Base-by-base conservation (phyloP, 139 green algal species). In the Choricystis sp. region DNA sequence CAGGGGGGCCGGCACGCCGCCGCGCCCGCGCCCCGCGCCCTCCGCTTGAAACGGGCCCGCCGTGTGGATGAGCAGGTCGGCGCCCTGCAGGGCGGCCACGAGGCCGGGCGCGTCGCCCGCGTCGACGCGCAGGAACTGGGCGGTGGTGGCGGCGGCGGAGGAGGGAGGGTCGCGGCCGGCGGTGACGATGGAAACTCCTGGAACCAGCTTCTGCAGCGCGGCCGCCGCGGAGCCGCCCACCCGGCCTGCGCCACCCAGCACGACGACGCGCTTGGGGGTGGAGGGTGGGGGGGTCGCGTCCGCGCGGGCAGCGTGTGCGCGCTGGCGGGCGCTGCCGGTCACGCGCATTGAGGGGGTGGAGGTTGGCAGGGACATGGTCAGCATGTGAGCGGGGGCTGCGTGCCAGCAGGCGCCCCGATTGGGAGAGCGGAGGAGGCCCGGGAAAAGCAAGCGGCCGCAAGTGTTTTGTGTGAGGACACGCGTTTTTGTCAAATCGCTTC, bases 41-140 rank as follows among this genome's bases (percentile, higher is more conserved):
- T 16, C 40, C 40, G 40, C 40, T 78, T 98, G 92, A 76, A 98
- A 98, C 29, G 92, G 92, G 1, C 91, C 91, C 1, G 91, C 91
- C 5, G 78, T 71, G 66, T 97, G 89, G 19, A 97, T 77, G 19
- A 96, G 77, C 26, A 94, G 66, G 63, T 85, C 77, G 4, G 71
- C 70, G 29, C 69, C 69, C 40, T 71, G 2, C 22, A 75, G 25
- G 0, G 56, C 56, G 4, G 56, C 49, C 29, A 31, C 49, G 27
- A 83, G 56, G 23, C 68, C 77, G 24, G 67, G 64, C 23, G 63
- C 20, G 55, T 82, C 60, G 62, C 75, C 70, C 58, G 83, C 79
- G 71, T 83, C 79, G 52, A 77, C 57, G 16, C n/a, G 23, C 26
- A 66, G 52, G 49, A 83, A 86, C 2, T 25, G 24, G 2, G 76